Base-by-base conservation (phyloP, 768 basidiomycete genomes). In the Zangia roseola region DNA sequence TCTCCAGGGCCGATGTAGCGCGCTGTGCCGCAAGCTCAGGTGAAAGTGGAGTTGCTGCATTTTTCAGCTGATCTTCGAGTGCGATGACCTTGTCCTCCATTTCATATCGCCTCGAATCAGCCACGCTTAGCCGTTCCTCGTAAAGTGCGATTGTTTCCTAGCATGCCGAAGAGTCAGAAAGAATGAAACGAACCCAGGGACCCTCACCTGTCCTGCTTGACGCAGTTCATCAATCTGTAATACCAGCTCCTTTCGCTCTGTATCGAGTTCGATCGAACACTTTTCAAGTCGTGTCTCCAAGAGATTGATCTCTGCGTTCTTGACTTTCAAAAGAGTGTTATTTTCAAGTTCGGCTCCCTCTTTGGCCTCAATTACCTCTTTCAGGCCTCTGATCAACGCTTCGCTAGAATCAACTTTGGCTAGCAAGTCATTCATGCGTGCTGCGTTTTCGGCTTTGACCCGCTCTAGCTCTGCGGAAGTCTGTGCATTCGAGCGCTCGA, bases 101-200 rank as follows among this genome's bases (percentile, higher is more conserved):
- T 57, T 94, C 91, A 58, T 91, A 90, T 38, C 86, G 80, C 54
- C 80, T 78, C 13, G 74, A 73, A 58, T 94, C 88, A 19, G 82
- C 78, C 2, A 75, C 75, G 49, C 81, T 86, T 6, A 95, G 73
- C 31, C 86, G 82, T 62, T 94, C 91, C 71, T 99, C 95, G 62
- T 98, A 97, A 10, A 97, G 76, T 17, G 91, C 90, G 50, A 97
- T 97, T 0, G 94, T 92, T 82, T 93, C 91, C 90, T 94, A 21
- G 40, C 40, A 43, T 40, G 12, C 48, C 45, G 19, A 43, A 47
- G 14, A 14, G 23, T 55, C 17, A 39, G 46, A 37, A 12, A 17
- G 19, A 24, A 34, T 13, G 25, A 16, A 26, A 47, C 17, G 41
- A 34, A 42, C 10, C 25, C 16, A 24, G 39, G 42, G 20, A 12